Conservation (phyloP, 208 protist genomes). For the Borovskyia barvae region DNA sequence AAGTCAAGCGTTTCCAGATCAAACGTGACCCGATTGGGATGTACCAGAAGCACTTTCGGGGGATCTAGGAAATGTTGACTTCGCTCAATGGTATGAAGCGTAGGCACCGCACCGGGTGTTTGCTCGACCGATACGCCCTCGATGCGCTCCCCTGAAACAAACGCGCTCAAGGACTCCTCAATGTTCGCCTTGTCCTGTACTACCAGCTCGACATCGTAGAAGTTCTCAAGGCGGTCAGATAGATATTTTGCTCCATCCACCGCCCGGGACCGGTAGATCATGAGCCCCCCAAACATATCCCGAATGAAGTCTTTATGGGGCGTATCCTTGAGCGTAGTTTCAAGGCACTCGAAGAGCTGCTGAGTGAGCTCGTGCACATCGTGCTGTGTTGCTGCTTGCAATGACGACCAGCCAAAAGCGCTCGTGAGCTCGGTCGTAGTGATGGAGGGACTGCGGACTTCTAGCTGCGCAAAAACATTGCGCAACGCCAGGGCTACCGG, state of each 20-base stretch:
- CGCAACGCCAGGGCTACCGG: conserved; percentile 54
- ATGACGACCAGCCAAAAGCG: conserved; percentile 83
- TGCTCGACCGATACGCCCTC: conserved; percentile 82
- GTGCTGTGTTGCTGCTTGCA: conserved; percentile 79
- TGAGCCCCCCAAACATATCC: conserved; percentile 72
- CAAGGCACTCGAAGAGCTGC: conserved; percentile 82
- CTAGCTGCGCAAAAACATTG: conserved; percentile 71
- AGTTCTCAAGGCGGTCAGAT: conserved; percentile 68
- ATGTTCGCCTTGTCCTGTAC: conserved; percentile 81
- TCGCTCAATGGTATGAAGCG: conserved; percentile 72
- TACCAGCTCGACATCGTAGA: conserved; percentile 87
- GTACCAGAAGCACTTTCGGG: conserved; percentile 87
- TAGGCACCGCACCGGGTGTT: conserved; percentile 31
- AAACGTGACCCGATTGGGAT: conserved; percentile 88
- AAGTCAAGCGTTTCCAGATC: conserved; percentile 70
- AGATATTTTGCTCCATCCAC: conserved; percentile 67
- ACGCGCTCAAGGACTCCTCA: conserved; percentile 71
- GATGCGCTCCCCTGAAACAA: conserved; percentile 70
- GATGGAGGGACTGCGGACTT: conserved; percentile 42
- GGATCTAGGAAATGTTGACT: conserved; percentile 64
- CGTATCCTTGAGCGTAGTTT: conserved; percentile 76
- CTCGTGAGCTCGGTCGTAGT: conserved; percentile 80
- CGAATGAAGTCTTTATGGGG: conserved; percentile 63
- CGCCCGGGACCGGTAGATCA: conserved; percentile 70
- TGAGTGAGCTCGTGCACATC: conserved; percentile 89